Evolutionary conservation across 169 alveolate species (phyloP).

Genomic region (Plasmodium coatneyi): DNA sequence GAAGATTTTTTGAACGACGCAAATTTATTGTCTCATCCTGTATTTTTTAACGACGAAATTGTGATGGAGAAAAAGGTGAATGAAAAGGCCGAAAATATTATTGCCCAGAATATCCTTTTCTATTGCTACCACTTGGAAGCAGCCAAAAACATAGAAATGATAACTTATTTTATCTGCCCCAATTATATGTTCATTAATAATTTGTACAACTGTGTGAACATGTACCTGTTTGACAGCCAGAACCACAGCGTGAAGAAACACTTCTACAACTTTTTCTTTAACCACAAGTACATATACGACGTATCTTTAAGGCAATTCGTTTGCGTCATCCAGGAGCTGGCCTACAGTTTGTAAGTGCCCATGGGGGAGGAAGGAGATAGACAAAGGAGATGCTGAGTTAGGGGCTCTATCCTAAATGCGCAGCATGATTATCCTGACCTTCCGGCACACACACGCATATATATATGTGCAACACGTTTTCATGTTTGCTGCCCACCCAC

Average conservation of each 20-base stretch:
- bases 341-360: slow-evolving; percentile 25
- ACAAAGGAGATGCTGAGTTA: background rate
- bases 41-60: background rate
- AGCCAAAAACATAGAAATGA: slow-evolving; percentile 65
- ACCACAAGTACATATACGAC: slow-evolving; percentile 47
- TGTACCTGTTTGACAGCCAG: slow-evolving; percentile 34
- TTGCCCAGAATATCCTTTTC: slow-evolving; percentile 48
- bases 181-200: slow-evolving; percentile 48
- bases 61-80: slow-evolving; percentile 24
- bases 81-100: slow-evolving; percentile 49
- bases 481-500: background rate
- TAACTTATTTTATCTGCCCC: slow-evolving; percentile 57
- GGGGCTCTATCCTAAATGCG: background rate
- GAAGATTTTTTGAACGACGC: background rate
- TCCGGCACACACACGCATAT: background rate
- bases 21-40: background rate
- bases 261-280: slow-evolving; percentile 65
- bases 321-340: slow-evolving; percentile 24
- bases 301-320: slow-evolving; percentile 42
- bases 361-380: background rate
- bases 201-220: slow-evolving; percentile 29
- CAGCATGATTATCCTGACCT: background rate
- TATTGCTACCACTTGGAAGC: slow-evolving; percentile 27
- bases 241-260: background rate
- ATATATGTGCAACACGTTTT: background rate